These are phyloP conservation scores for Lignosus rhinocerotis DNA, from an alignment of 1,284 basidiomycete species.

Conservation along the genomic window DNA sequence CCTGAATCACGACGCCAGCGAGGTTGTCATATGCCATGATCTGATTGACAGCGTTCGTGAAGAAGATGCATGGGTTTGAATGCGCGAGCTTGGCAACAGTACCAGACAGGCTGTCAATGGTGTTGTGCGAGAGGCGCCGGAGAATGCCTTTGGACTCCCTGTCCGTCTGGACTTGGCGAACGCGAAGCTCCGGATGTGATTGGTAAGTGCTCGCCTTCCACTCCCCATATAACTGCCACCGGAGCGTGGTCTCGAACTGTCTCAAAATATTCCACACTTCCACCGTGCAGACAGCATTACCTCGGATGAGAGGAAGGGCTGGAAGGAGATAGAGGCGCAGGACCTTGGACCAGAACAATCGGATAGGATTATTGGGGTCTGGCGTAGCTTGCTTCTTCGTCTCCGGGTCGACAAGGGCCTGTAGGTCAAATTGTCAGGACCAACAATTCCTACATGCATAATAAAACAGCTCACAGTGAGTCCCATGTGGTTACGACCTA, in stretches of 20 bases:
- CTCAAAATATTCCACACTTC: constrained; percentile 88
- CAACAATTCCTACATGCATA: neutral
- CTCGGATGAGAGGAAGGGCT: constrained; percentile 81
- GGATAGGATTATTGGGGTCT: constrained; percentile 56
- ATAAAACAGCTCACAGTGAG: constrained; percentile 38
- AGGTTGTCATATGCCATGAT: constrained; percentile 98
- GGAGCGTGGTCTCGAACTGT: constrained; percentile 74
- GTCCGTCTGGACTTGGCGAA: constrained; percentile 71
- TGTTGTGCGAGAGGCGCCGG: constrained; percentile 80
- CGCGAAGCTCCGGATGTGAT: constrained; percentile 73
- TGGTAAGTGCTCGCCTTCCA: constrained; percentile 81
- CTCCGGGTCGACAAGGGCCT: constrained; percentile 53
- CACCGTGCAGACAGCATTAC: constrained; percentile 83
- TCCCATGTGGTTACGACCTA: constrained; percentile 53
- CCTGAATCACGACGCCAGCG: constrained; percentile 87
- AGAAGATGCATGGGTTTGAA: constrained; percentile 92
- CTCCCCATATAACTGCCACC: constrained; percentile 94
- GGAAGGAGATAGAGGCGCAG: constrained; percentile 85
- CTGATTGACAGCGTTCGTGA: constrained; percentile 88
- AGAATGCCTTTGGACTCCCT: constrained; percentile 81
- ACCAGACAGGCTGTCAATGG: constrained; percentile 80
- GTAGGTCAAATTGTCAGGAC: neutral
- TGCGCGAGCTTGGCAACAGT: constrained; percentile 94
- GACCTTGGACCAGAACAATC: constrained; percentile 80
- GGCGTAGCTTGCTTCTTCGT: constrained; percentile 57